Evolutionary conservation across 1,284 basidiomycete species (phyloP), one percentile per base, ranked within the genome.

Genomic region (Cutaneotrichosporon cavernicola): DNA sequence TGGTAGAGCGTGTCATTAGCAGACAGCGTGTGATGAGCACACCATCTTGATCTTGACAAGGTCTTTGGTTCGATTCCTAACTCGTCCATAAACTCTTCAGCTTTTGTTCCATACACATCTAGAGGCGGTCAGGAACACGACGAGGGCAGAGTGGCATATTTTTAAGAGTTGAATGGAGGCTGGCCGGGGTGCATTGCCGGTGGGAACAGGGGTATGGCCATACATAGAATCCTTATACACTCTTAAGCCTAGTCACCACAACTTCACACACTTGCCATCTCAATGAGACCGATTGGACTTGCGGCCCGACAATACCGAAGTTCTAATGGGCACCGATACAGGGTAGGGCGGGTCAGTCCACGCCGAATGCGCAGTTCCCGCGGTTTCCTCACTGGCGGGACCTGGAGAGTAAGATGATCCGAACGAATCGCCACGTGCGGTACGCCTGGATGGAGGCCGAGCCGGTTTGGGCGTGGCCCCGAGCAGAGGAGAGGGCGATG

Each of bases 31-130:
- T 18, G 0, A n/a, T 18, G 16, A 46, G 43, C 43, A 46, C 43
- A 46, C 43, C 18, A 46, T 1, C 18, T 8, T 46, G 43, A 46
- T 46, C 43, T 46, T 46, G 43, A 46, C 43, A 46, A 46, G 43
- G 43, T 46, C 43, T 46, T 46, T 46, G 43, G 43, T 46, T 46
- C 43, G 43, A 46, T 46, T 46, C 43, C 43, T 46, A 46, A 46
- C 43, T n/a, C 43, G 43, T 46, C 43, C 43, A 46, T 9, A 46
- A n/a, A 5, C 1, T n/a, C 43, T 46, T 13, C 18, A 18, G 43
- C n/a, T 46, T 46, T 46, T 46, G 43, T 4, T 7, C 18, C 6
- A n/a, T n/a, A 18, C 43, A 46, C 8, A 7, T 9, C 43, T 46
- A n/a, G 38, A 9, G 5, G 43, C 16, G 43, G 5, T 18, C 18